Evolutionary conservation across 345 rosid genomes (phyloP), one percentile per base, ranked within the genome.

Genomic region (Camelina neglecta): DNA sequence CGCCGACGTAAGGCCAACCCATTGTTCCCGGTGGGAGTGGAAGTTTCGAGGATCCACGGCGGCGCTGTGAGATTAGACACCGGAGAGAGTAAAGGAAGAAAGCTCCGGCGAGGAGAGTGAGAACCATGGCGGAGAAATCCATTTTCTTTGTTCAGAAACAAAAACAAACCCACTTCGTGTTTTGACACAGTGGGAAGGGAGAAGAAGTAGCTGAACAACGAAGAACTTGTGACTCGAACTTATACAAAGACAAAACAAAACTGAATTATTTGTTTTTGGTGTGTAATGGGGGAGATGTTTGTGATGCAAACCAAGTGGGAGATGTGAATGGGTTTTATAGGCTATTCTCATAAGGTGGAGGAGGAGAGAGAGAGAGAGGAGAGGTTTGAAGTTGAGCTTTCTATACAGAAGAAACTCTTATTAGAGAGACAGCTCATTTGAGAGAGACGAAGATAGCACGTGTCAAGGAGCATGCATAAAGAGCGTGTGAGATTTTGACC

Each of bases 1-100:
- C 96, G 0, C 98, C 98, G 21, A 93, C 74, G 70, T 86, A 90
- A 50, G 98, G 96, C 86, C 86, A 93, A 35, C 98, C 98, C 78
- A 90, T 15, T 35, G 97, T 69, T 62, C 98, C 98, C 2, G 96
- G 98, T 4, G 98, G 98, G 26, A 93, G 93, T 41, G 93, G 92
- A 13, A 85, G 81, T 15, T 62, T 69, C 4, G 81, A 66, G 36
- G 77, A 60, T 4, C 44, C 75, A 45, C 71, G 76, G 15, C 70
- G 56, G 39, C 12, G 71, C 4, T 79, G 49, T 2, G 84, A 85
- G 67, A 70, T 60, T 44, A 87, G 39, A 48, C 24, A 73, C 15
- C 39, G 71, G 76, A 86, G 58, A 72, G 76, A 71, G 44, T 68
- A 75, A 33, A 83, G 6, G 63, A 87, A 64, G 54, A 80, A 1